Evolutionary conservation across 2,329 filamentous ascomycete species (phyloP), one percentile per base, ranked within the genome.

Genomic region (Fusarium neocosmosporiellum): DNA sequence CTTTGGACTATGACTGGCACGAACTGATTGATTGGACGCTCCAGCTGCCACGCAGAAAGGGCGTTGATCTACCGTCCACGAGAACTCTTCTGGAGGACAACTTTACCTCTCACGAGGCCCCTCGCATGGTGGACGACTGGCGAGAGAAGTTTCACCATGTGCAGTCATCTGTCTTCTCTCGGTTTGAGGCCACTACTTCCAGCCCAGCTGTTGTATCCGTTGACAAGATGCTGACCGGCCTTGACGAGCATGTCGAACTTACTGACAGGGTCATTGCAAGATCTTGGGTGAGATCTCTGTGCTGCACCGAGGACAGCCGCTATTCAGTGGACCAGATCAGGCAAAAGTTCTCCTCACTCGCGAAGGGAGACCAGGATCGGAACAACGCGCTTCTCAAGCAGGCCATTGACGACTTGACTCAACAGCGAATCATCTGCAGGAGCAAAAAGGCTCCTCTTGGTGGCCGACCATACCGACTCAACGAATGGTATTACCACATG

Each of bases 1-100:
- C 90, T 0, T 80, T 87, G 41, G 86, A 87, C 2, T 94, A 94
- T 67, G 91, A 95, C 77, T 95, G 93, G 92, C 81, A 84, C 11
- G 81, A 79, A 6, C 80, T 95, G 7, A 87, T 95, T 54, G 84
- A 87, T 37, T 96, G 93, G 93, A 87, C 91, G 1, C 83, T 89
- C 71, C 84, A 86, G 24, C 87, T 89, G 5, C 81, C 85, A 27
- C 82, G 82, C 1, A 81, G 84, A 33, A 83, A 86, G 62, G 84
- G 84, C 0, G 76, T 87, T 36, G 79, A 84, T 24, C 83, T 92
- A 2, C 90, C 89, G 2, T 77, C 78, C 4, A 84, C 84, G 1
- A 83, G 85, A 50, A 75, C 80, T 14, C 78, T 80, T n/a, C 78
- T 92, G 2, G 80, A 86, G 4, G 73, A 83, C 16, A 76, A 81